Evolutionary conservation across 768 basidiomycete species (phyloP).

Genomic region (Clavaria fumosa): DNA sequence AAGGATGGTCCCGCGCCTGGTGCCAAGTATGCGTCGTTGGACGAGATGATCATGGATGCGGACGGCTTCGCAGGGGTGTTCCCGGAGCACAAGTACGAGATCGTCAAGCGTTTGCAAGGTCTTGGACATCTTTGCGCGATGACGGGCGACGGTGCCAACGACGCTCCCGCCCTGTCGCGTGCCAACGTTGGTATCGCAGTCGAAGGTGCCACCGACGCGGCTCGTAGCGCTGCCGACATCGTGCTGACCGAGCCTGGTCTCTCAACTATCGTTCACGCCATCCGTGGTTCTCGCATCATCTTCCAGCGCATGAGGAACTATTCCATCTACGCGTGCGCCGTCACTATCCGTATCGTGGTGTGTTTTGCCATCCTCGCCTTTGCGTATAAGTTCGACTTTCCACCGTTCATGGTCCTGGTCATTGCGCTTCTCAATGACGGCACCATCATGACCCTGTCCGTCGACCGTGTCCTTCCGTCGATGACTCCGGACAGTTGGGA

Average conservation of each 20-base stretch:
- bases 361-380: conserved; percentile 94
- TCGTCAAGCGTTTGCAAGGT: conserved; percentile 94
- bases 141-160: conserved; percentile 99
- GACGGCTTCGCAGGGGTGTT: conserved; percentile 99
- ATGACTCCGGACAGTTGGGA: conserved; percentile 93
- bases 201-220: conserved; percentile 97
- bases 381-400: conserved; percentile 96
- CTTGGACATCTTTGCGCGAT: conserved; percentile 94
- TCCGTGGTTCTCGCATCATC: conserved; percentile 94
- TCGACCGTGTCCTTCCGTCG: conserved; percentile 91
- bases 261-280: conserved; percentile 97
- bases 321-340: conserved; percentile 89
- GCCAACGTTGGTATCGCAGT: conserved; percentile 99
- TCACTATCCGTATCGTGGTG: conserved; percentile 97
- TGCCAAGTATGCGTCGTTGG: conserved; percentile 67
- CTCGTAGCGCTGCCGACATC: conserved; percentile 96
- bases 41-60: conserved; percentile 99
- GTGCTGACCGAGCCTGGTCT: conserved; percentile 97
- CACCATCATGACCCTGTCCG: conserved; percentile 96
- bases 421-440: conserved; percentile 96
- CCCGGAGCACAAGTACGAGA: conserved; percentile 99
- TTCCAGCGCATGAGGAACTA: conserved; percentile 99
- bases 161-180: conserved; percentile 92
- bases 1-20: conserved; percentile 90
- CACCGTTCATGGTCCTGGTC: conserved; percentile 98